Evolutionary conservation across 345 rosid species (phyloP), one percentile per base, ranked within the genome.

Genomic region (Conringia planisiliqua): DNA sequence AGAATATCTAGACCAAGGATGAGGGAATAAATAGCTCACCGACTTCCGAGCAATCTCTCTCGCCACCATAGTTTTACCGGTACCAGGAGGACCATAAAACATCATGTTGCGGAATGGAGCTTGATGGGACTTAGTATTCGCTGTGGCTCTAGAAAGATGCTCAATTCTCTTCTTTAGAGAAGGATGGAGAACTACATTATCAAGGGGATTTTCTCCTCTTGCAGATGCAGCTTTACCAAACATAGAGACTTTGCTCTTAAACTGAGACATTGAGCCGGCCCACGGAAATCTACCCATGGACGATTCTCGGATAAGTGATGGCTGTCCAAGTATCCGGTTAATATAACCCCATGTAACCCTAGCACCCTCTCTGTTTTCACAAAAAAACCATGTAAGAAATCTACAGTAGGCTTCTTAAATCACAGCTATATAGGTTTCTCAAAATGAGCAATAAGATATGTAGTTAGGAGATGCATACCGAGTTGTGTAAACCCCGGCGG

Each of bases 71-170:
- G 98, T 95, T 86, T 95, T 95, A 24, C 99, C 99, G 2, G 99
- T 95, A 71, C 99, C 99, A 48, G 97, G 99, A 66, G 96, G 97
- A 7, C 99, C 97, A 63, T 95, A 95, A 85, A 95, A 95, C 85
- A 95, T 68, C 99, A 95, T 95, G 80, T 92, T 95, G 32, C 91
- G 91, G 74, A 92, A 95, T 61, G 99, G 99, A 8, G 99, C 97
- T 80, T 88, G 85, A 40, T 95, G 97, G 13, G 82, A 79, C 81
- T 92, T 95, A 13, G 96, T 95, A 83, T 95, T 95, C 59, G 92
- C 80, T 18, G 99, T 92, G 67, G 97, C 94, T 82, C 86, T 88
- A 51, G 97, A 96, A 71, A 95, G 99, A 70, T 86, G 92, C 74
- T 90, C 92, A 76, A 95, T 92, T 83, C 94, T 86, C 82, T 82